Conservation (phyloP, 2,329 filamentous ascomycete species). For the Phialemonium atrogriseum region DNA sequence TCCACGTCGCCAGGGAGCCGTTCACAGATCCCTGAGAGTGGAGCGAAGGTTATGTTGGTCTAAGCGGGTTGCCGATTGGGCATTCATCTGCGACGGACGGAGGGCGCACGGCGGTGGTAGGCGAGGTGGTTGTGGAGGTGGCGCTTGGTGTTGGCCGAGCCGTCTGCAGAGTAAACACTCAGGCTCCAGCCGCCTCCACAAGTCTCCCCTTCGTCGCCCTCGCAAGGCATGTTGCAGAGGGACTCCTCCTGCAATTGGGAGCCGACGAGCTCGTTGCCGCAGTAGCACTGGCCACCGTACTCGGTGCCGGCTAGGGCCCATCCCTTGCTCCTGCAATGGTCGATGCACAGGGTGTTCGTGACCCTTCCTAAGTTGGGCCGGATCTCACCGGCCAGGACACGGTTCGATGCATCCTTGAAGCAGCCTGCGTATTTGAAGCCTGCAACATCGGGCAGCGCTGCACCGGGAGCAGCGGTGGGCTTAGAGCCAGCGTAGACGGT, state of each 20-base stretch:
- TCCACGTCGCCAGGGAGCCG: no score
- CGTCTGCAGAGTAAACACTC: conserved; percentile 29
- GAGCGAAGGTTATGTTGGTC: no score
- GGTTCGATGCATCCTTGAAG: conserved; percentile 28
- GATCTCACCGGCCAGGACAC: conserved; percentile 29
- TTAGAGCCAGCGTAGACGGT: conserved; percentile 20
- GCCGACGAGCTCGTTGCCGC: conserved; percentile 30
- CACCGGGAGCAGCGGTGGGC: conserved; percentile 10
- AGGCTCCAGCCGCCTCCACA: conserved; percentile 43
- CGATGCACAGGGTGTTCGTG: conserved; percentile 32
- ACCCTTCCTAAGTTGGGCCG: conserved; percentile 33
- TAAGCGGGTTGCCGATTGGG: no score
- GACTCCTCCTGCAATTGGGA: conserved; percentile 33
- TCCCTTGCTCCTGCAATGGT: conserved; percentile 36
- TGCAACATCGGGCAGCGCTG: conserved; percentile 11
- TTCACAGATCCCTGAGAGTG: no score
- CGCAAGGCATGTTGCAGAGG: conserved; percentile 39
- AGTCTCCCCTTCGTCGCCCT: conserved; percentile 34
- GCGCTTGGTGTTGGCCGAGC: conserved; percentile 21
- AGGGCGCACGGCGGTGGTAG: conserved; percentile 18
- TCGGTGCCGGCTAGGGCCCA: conserved; percentile 40
- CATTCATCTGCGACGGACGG: conserved; percentile 14
- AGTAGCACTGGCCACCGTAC: conserved; percentile 39
- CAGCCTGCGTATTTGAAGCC: conserved; percentile 34
- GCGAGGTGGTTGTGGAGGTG: conserved; percentile 27